Evolutionary conservation across 2,329 filamentous ascomycete genomes (phyloP), one percentile per base, ranked within the genome.

Genomic region (Ophiocordyceps camponoti-rufipedis): DNA sequence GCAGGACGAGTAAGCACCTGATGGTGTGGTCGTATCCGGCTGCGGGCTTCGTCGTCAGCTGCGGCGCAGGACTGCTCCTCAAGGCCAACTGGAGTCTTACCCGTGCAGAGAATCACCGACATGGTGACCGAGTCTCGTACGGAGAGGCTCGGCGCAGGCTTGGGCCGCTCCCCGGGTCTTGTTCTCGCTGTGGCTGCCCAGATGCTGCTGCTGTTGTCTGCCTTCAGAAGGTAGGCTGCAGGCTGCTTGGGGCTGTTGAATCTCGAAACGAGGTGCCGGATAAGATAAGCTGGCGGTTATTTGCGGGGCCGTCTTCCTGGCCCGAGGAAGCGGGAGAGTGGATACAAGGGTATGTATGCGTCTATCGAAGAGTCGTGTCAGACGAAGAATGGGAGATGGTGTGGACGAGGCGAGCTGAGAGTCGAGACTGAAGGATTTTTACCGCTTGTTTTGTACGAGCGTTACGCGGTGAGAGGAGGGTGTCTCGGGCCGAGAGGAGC

Each of bases 1-100:
- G 16, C n/a, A 19, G 9, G 12, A 19, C 14, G 16, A 23, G 47
- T n/a, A 53, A 56, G 54, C 54, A 75, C 72, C 74, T 68, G 54
- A 78, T 78, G 35, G 74, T 78, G 59, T 78, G 74, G 62, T 78
- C 74, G 58, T 78, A 78, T 52, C 74, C 74, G 53, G 74, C 74
- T 76, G 47, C 29, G 28, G 44, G 35, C 18, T 11, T 9, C 16
- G 46, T 44, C 44, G 46, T 55, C 53, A 59, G 55, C 49, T 45
- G 45, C 14, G 14, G n/a, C 6, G 12, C 32, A 14, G 32, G 6
- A 35, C 35, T 6, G 35, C 13, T 4, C 12, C 12, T 31, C 29
- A 12, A 31, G 6, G 35, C 35, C 7, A 13, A 6, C 35, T 8
- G 13, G 5, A 14, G 14, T 44, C 41, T 40, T 65, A 76, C 73